phyloP scores from a whole-genome alignment of 2,329 filamentous ascomycete species.

The Colletotrichum australisinense region DNA sequence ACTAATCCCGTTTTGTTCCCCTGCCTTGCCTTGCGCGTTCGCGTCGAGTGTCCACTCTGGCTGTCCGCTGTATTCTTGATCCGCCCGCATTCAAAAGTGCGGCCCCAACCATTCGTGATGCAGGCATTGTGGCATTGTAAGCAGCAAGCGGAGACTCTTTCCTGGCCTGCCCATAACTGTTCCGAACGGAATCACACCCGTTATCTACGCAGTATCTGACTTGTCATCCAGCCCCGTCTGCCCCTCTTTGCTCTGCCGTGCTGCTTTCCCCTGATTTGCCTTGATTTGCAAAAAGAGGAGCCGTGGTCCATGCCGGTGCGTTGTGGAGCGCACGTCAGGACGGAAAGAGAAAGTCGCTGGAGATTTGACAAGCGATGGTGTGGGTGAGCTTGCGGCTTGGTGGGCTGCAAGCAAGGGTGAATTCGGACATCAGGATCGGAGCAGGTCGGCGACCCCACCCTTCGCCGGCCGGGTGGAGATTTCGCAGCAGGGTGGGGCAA shows the following conservation, averaged over 20 bases:
- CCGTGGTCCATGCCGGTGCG: constrained; percentile 6
- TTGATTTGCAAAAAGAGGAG: constrained; percentile 22
- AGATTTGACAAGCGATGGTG: not conserved
- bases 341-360: not conserved
- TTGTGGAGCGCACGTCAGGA: not conserved
- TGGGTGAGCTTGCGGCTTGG: not conserved
- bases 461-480: not conserved
- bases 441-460: constrained; percentile 30
- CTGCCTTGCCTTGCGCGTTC: not conserved
- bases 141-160: constrained; percentile 19
- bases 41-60: not conserved
- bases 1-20: not conserved
- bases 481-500: not conserved
- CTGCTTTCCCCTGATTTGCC: constrained; percentile 1
- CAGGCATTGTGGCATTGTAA: constrained; percentile 32
- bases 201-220: constrained; percentile 12
- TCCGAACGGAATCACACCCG: constrained; percentile 4
- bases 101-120: constrained; percentile 24
- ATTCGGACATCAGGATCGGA: constrained; percentile 32
- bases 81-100: constrained; percentile 9
- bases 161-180: not conserved
- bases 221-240: not conserved
- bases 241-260: not conserved
- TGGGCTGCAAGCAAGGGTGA: constrained; percentile 24
- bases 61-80: constrained; percentile 24